Conservation (phyloP, 208 protist genomes). For the Angomonas deanei region DNA sequence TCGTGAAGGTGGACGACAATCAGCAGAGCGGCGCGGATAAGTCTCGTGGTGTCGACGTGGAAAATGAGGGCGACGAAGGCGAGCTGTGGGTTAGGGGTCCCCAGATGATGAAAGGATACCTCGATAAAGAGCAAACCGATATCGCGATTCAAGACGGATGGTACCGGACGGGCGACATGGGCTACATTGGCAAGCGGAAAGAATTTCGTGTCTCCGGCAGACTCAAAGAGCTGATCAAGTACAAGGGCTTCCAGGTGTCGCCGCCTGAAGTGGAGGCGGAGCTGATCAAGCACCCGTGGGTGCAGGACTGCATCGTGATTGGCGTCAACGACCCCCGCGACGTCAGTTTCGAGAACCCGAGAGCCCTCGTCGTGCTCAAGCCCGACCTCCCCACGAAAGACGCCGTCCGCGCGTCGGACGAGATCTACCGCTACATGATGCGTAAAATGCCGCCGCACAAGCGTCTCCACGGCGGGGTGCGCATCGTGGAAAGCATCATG, state of each 20-base stretch:
- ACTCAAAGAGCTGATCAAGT: constrained; percentile 90
- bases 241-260: constrained; percentile 87
- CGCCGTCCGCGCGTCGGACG: constrained; percentile 21
- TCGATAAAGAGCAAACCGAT: constrained; percentile 38
- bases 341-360: constrained; percentile 60
- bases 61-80: constrained; percentile 26
- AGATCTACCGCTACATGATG: constrained; percentile 40
- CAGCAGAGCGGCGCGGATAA: constrained; percentile 34
- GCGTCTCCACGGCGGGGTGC: constrained; percentile 58
- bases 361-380: constrained; percentile 64
- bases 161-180: constrained; percentile 77
- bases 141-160: constrained; percentile 44
- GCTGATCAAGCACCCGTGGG: constrained; percentile 40
- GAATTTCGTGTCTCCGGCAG: constrained; percentile 53
- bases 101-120: constrained; percentile 76
- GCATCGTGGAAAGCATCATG: constrained; percentile 35
- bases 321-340: constrained; percentile 40
- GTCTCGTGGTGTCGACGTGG: constrained; percentile 17
- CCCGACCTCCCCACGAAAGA: constrained; percentile 16
- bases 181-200: constrained; percentile 29
- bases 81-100: constrained; percentile 70
- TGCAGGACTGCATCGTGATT: constrained; percentile 68
- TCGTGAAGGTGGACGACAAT: constrained; percentile 26
- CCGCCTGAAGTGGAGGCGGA: constrained; percentile 70
- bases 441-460: constrained; percentile 52